A percentile compares a stretch with the other conserved stretches of the same genome.
phyloP scores from a whole-genome alignment of 2,329 filamentous ascomycete species.

The Trichoderma harzianum region DNA sequence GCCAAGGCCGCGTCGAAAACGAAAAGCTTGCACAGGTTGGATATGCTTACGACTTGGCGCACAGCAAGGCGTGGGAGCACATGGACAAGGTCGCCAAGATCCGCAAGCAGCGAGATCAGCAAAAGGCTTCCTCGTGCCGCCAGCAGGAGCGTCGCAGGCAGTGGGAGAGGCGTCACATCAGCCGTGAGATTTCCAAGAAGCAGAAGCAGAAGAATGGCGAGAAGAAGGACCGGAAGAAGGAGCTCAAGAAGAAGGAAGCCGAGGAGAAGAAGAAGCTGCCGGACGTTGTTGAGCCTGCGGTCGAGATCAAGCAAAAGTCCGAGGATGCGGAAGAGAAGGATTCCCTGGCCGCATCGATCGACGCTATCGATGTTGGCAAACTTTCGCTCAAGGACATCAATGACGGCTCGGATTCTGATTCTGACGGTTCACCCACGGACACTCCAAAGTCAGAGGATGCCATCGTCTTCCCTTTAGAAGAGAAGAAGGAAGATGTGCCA shows the following conservation, averaged over 20 bases:
- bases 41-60: constrained; percentile 57
- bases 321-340: constrained; percentile 11
- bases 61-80: constrained; percentile 54
- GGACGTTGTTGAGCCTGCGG: constrained; percentile 15
- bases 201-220: constrained; percentile 39
- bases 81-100: constrained; percentile 49
- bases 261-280: constrained; percentile 27
- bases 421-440: constrained; percentile 31
- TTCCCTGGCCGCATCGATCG: constrained; percentile 20
- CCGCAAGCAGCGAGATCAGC: constrained; percentile 46
- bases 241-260: constrained; percentile 9
- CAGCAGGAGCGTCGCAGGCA: constrained; percentile 44
- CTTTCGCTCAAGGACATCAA: constrained; percentile 10
- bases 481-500: constrained; percentile 36
- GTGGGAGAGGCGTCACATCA: constrained; percentile 49
- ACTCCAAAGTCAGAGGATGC: constrained; percentile 34
- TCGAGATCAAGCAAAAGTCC: not conserved
- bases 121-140: constrained; percentile 47
- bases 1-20: constrained; percentile 45
- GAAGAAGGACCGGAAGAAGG: constrained; percentile 33
- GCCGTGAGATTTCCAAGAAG: constrained; percentile 40
- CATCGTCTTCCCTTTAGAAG: constrained; percentile 21
- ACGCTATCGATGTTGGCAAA: constrained; percentile 22
- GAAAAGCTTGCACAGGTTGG: constrained; percentile 59
- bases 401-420: constrained; percentile 28